These are phyloP conservation scores for Verticillium isaacii DNA, from an alignment of 2,329 filamentous ascomycete species.

Conservation along the genomic window DNA sequence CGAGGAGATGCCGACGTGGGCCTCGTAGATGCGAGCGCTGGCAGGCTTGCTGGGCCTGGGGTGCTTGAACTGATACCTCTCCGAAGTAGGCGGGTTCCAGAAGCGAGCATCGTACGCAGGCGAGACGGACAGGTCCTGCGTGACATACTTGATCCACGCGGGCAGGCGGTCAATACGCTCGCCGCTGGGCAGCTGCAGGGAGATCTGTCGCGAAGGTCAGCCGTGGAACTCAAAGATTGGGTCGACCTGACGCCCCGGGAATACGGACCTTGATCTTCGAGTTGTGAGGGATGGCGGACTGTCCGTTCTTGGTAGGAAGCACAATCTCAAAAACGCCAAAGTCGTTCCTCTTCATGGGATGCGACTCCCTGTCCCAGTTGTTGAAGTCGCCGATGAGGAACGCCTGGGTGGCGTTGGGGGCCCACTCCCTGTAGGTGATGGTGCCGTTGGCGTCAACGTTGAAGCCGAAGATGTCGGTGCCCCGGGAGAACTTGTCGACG, in stretches of 20 bases:
- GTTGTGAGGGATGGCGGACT: conserved; percentile 81
- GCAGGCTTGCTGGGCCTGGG: conserved; percentile 73
- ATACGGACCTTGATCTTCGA: conserved; percentile 84
- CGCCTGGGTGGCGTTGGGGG: conserved; percentile 79
- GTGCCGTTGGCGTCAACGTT: conserved; percentile 77
- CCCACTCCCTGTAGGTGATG: conserved; percentile 93
- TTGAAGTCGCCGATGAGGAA: conserved; percentile 96
- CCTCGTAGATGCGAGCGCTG: conserved; percentile 92
- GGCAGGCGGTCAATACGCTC: conserved; percentile 84
- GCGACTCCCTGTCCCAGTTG: conserved; percentile 77
- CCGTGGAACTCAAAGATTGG: background rate
- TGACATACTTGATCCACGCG: conserved; percentile 96
- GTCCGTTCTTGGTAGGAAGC: conserved; percentile 67
- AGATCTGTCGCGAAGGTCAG: conserved; percentile 54
- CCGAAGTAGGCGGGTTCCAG: conserved; percentile 81
- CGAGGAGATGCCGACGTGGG: conserved; percentile 96
- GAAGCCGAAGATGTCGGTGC: conserved; percentile 81
- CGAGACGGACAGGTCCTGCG: conserved; percentile 84
- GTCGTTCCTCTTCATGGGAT: conserved; percentile 80
- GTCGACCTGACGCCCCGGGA: background rate
- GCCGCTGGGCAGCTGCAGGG: conserved; percentile 72
- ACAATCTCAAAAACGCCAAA: conserved; percentile 86
- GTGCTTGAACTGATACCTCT: conserved; percentile 83
- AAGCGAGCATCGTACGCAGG: conserved; percentile 93
- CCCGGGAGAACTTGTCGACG: conserved; percentile 87